Percentiles rank a stretch among this genome's conserved stretches.
Conservation (phyloP, 2,329 filamentous ascomycete genomes). For the Talaromyces sp. region DNA sequence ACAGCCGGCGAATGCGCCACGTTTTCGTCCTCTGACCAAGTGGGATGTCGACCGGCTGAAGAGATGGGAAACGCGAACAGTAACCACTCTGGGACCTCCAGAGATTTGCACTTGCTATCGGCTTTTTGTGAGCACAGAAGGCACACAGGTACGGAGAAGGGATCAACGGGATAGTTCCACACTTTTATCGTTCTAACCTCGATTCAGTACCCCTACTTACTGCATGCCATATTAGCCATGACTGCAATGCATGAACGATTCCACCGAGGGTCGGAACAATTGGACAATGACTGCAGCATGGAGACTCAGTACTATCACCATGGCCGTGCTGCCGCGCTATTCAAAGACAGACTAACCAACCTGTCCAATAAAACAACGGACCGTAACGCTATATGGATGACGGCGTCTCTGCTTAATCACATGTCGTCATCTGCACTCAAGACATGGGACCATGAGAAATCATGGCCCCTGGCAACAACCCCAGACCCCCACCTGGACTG, state of each 20-base stretch:
- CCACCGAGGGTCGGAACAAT: constrained; percentile 20
- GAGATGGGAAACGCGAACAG: constrained; percentile 3
- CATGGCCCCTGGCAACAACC: constrained; percentile 13
- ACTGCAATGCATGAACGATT: constrained; percentile 51
- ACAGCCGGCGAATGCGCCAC: not conserved
- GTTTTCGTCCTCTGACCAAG: not conserved
- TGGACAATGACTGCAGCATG: constrained; percentile 42
- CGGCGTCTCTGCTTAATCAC: not conserved
- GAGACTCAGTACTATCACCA: constrained; percentile 43
- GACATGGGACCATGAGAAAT: not conserved
- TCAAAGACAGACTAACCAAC: not conserved
- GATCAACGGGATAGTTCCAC: constrained; percentile 21
- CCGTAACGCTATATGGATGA: constrained; percentile 4
- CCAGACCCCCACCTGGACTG: constrained; percentile 49
- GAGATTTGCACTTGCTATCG: not conserved
- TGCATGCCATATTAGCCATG: constrained; percentile 50
- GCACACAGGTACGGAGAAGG: not conserved
- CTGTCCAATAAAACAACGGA: not conserved
- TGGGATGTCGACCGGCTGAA: constrained; percentile 2
- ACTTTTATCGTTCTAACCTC: not conserved
- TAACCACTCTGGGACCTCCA: constrained; percentile 1
- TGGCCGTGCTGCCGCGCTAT: constrained; percentile 4
- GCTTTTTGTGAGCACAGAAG: not conserved
- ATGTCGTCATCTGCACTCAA: not conserved
- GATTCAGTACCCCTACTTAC: constrained; percentile 47